These are phyloP conservation scores for Solanum appendiculatum DNA, from an alignment of 257 asterid species.

Conservation along the genomic window DNA sequence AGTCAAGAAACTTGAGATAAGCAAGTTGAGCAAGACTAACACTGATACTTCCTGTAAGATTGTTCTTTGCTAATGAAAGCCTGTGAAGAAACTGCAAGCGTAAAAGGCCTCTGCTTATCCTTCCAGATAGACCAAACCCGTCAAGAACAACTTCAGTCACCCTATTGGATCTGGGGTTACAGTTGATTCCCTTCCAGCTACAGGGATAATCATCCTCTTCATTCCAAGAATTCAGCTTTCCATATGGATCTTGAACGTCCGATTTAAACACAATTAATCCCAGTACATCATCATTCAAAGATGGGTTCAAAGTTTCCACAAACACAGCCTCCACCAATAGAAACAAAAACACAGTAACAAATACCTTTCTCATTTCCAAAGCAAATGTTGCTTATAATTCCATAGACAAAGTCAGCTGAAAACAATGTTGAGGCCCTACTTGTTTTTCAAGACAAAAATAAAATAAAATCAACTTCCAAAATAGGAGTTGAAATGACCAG, in stretches of 20 bases:
- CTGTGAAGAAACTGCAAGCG: constrained; percentile 62
- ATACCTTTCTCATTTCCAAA: constrained; percentile 40
- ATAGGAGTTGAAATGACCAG: not conserved
- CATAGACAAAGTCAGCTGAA: not conserved
- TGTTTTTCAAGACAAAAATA: not conserved
- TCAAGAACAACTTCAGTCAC: constrained; percentile 87
- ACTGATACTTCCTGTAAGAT: constrained; percentile 63
- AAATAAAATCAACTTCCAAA: not conserved
- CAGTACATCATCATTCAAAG: constrained; percentile 80
- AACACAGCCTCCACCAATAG: constrained; percentile 20
- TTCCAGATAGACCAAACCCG: constrained; percentile 77
- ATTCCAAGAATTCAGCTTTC: constrained; percentile 71
- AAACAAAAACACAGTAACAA: constrained; percentile 12
- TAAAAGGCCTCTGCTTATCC: constrained; percentile 77
- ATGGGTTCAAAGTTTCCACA: constrained; percentile 47
- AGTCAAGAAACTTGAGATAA: constrained; percentile 56
- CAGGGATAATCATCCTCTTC: constrained; percentile 91
- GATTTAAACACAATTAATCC: constrained; percentile 90
- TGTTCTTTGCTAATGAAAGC: constrained; percentile 66
- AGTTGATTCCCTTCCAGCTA: constrained; percentile 71
- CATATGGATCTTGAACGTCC: constrained; percentile 67
- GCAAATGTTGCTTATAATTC: not conserved
- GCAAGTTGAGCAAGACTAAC: constrained; percentile 63
- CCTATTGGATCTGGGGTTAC: constrained; percentile 89
- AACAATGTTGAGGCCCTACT: not conserved